A percentile compares a stretch with the other conserved stretches of the same genome.
These are phyloP conservation scores for Stachybotrys echinatus DNA, from an alignment of 2,329 filamentous ascomycete species.

Conservation along the genomic window DNA sequence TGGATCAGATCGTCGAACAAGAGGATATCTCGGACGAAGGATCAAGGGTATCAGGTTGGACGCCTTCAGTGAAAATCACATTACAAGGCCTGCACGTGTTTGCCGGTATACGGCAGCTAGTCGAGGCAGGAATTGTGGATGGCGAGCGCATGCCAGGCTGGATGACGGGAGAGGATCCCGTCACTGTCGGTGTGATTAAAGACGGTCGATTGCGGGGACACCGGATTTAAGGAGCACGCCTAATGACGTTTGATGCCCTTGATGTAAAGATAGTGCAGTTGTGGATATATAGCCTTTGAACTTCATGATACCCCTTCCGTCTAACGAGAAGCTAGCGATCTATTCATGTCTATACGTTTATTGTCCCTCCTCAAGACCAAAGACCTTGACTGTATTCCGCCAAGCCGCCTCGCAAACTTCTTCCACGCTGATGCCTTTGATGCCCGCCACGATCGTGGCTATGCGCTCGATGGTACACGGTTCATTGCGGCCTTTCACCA, in stretches of 20 bases:
- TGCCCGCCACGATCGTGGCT: slow-evolving; percentile 79
- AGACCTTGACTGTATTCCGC: slow-evolving; percentile 76
- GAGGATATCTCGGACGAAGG: slow-evolving; percentile 18
- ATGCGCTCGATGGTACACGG: slow-evolving; percentile 82
- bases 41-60: slow-evolving; percentile 22
- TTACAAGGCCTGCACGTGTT: slow-evolving; percentile 78
- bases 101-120: slow-evolving; percentile 70
- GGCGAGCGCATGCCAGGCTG: slow-evolving; percentile 78
- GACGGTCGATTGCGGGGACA: slow-evolving; percentile 59
- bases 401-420: slow-evolving; percentile 84
- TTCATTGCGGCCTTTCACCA: slow-evolving; percentile 96
- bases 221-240: slow-evolving; percentile 51
- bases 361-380: slow-evolving; percentile 53
- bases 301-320: background rate
- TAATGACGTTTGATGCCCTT: slow-evolving; percentile 19
- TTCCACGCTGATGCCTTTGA: slow-evolving; percentile 75
- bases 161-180: slow-evolving; percentile 84
- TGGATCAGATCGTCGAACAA: slow-evolving; percentile 20
- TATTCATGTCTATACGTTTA: slow-evolving; percentile 11
- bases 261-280: too few relatives aligned
- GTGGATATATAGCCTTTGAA: slow-evolving; percentile 4
- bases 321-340: slow-evolving; percentile 1
- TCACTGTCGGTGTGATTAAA: slow-evolving; percentile 66
- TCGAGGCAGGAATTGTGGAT: slow-evolving; percentile 71
- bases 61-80: slow-evolving; percentile 48